Percentiles rank a stretch among this genome's conserved stretches.
These are phyloP conservation scores for Trichomonas tenax DNA, from an alignment of 208 protist genomes.

Conservation along the genomic window DNA sequence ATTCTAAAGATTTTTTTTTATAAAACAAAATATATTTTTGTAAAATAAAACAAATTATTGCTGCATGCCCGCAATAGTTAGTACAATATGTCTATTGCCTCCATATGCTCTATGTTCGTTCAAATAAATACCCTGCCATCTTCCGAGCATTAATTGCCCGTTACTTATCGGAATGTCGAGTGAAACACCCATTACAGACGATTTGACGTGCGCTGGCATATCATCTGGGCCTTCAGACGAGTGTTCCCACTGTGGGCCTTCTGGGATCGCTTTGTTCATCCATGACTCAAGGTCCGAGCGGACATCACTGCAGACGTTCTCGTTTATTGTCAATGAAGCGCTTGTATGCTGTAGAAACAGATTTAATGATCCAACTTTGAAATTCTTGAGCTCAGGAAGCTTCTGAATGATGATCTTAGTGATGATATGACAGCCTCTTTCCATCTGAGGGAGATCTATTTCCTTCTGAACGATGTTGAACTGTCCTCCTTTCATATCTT, in stretches of 20 bases:
- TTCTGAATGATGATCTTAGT: not conserved
- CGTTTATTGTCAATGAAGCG: constrained; percentile 15
- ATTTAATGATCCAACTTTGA: not conserved
- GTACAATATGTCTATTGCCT: not conserved
- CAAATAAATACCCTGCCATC: constrained; percentile 9
- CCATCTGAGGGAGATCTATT: not conserved
- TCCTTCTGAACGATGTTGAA: not conserved
- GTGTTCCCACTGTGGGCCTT: not conserved
- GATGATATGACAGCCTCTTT: not conserved
- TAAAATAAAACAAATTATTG: not conserved
- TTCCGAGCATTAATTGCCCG: not conserved
- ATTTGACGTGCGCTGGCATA: not conserved
- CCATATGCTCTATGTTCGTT: not conserved
- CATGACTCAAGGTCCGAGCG: not conserved
- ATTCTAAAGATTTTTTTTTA: no score
- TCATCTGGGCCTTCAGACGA: not conserved
- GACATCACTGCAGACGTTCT: not conserved
- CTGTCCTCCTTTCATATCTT: not conserved
- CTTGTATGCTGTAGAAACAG: not conserved
- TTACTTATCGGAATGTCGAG: not conserved
- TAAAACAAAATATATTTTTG: no score
- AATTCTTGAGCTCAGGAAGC: not conserved
- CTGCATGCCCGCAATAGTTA: not conserved
- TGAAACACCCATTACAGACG: not conserved
- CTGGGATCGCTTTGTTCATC: not conserved